Conservation (phyloP, 257 asterid species). For the Plectranthus barbatus region DNA sequence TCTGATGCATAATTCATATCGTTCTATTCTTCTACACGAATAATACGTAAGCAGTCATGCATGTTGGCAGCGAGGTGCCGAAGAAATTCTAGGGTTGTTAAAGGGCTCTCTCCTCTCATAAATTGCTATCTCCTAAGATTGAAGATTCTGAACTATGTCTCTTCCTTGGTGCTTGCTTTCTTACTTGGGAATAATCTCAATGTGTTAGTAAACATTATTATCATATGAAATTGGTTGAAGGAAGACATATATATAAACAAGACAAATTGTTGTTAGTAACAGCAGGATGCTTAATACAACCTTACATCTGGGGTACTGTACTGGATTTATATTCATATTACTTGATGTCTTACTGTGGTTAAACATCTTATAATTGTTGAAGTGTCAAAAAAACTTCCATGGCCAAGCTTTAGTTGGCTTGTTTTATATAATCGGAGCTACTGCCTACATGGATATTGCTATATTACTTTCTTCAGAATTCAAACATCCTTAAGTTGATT, state of each 20-base stretch:
- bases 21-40: conserved; percentile 1
- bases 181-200: neutral
- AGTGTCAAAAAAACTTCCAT: neutral
- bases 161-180: neutral
- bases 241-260: neutral
- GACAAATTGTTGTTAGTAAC: neutral
- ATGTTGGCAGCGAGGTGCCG: neutral
- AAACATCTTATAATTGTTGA: neutral
- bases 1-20: conserved; percentile 18
- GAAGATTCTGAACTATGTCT: neutral
- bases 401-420: neutral
- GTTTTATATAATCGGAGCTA: neutral
- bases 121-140: neutral
- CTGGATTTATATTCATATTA: neutral
- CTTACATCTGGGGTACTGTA: neutral
- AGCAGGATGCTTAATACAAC: neutral
- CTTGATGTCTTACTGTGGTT: neutral
- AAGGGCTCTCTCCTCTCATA: neutral
- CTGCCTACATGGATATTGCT: neutral
- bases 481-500: no score
- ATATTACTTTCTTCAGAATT: neutral
- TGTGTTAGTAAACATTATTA: neutral
- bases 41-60: neutral
- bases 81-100: neutral
- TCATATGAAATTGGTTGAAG: neutral